phyloP scores from a whole-genome alignment of 2,329 filamentous ascomycete genomes.

The Aspergillus awamori region DNA sequence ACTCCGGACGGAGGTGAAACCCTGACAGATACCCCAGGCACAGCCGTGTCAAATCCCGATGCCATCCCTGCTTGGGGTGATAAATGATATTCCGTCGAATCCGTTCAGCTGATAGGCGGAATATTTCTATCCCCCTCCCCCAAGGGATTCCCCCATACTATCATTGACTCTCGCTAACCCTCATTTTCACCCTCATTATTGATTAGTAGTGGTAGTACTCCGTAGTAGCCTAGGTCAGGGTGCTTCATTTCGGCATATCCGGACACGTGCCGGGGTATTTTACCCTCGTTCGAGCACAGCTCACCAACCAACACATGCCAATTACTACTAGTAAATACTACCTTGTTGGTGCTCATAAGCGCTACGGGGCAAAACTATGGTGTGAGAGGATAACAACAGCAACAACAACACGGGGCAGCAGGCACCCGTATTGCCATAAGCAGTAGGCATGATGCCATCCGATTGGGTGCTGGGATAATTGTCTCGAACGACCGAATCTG shows the following conservation, averaged over 20 bases:
- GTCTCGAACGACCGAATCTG: not conserved
- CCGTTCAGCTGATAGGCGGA: not conserved
- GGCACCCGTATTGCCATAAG: not conserved
- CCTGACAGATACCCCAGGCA: slow-evolving; percentile 1
- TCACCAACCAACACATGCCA: not conserved
- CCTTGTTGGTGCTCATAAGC: not conserved
- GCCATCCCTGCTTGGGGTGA: not conserved
- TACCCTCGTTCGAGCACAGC: not conserved
- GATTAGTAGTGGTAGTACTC: no score
- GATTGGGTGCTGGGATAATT: not conserved
- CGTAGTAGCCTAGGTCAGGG: not conserved
- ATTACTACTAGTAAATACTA: no score
- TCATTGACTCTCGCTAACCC: not conserved
- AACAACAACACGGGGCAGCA: not conserved
- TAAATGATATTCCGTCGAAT: not conserved
- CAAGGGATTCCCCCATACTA: not conserved
- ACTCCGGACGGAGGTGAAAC: not conserved
- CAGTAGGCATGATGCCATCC: not conserved
- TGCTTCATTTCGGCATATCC: not conserved
- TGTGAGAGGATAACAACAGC: not conserved
- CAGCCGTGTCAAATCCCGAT: not conserved
- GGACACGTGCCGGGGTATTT: not conserved
- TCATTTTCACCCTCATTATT: not conserved
- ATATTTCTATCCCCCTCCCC: not conserved
- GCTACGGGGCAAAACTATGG: not conserved